phyloP scores from a whole-genome alignment of 108 stramenopile species.

The Mayamaea pseudoterrestris region DNA sequence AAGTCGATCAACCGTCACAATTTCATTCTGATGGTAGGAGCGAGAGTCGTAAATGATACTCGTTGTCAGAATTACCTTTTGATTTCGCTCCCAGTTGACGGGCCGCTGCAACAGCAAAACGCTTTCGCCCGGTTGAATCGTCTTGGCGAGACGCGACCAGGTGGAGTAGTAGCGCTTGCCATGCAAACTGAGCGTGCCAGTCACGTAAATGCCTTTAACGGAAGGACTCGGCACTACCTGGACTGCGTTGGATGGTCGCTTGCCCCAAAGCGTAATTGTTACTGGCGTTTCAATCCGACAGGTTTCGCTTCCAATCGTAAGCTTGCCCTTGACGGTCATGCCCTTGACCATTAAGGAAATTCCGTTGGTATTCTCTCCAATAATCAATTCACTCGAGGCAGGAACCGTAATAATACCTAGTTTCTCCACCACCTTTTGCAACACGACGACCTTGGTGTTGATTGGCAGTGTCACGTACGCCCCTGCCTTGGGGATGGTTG shows the following conservation, averaged over 20 bases:
- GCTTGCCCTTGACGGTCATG: conserved; percentile 18
- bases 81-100: conserved; percentile 33
- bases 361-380: conserved; percentile 14
- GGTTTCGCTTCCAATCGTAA: conserved; percentile 16
- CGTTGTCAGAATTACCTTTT: conserved; percentile 25
- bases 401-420: conserved; percentile 22
- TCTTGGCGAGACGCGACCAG: conserved; percentile 30
- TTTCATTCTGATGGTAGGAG: conserved; percentile 22
- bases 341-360: conserved; percentile 14
- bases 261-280: conserved; percentile 25
- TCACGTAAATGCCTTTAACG: conserved; percentile 30
- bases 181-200: conserved; percentile 17
- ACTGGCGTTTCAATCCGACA: conserved; percentile 16
- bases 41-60: conserved; percentile 18
- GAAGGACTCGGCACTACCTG: not conserved
- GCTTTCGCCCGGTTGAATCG: conserved; percentile 9
- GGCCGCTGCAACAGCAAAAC: conserved; percentile 17
- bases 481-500: conserved; percentile 2
- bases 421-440: not conserved
- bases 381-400: conserved; percentile 15
- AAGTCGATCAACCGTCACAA: conserved; percentile 13
- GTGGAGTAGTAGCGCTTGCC: conserved; percentile 23
- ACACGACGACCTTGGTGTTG: conserved; percentile 9
- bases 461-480: conserved; percentile 10
- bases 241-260: conserved; percentile 7